Conservation (phyloP, 169 alveolate genomes). For the Ichthyophthirius multifiliis region DNA sequence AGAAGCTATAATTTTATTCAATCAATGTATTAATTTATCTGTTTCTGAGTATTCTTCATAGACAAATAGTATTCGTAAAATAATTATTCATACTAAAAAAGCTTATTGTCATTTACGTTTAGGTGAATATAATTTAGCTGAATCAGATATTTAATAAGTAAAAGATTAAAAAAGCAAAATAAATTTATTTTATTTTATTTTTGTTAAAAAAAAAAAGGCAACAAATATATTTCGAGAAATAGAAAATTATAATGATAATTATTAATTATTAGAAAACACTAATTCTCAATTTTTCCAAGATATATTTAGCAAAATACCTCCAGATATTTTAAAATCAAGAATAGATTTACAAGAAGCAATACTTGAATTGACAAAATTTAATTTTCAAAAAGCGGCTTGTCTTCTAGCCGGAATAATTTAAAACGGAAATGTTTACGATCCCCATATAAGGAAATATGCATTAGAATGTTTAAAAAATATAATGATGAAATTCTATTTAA, state of each 20-base stretch:
- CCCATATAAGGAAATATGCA: constrained; percentile 13
- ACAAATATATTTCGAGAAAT: not conserved
- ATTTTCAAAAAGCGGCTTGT: not conserved
- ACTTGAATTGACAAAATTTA: not conserved
- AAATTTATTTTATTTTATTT: not conserved
- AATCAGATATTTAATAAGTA: not conserved
- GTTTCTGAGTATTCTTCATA: not conserved
- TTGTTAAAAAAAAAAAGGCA: not conserved
- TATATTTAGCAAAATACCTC: not conserved
- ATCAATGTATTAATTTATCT: constrained; percentile 6
- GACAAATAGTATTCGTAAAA: not conserved
- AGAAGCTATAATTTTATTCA: constrained; percentile 21
- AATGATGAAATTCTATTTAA: constrained; percentile 8
- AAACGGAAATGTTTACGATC: constrained; percentile 9
- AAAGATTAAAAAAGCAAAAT: not conserved
- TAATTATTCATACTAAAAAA: constrained; percentile 6
- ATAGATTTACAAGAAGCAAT: not conserved
- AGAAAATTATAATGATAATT: not conserved
- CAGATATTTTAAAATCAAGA: constrained; percentile 11
- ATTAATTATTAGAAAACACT: not conserved
- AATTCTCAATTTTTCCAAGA: not conserved
- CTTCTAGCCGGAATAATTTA: not conserved
- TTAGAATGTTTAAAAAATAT: not conserved
- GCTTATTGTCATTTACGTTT: not conserved
- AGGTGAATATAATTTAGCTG: not conserved